Conservation (phyloP, 805 yeast genomes). For the Teunomyces kruisii region DNA sequence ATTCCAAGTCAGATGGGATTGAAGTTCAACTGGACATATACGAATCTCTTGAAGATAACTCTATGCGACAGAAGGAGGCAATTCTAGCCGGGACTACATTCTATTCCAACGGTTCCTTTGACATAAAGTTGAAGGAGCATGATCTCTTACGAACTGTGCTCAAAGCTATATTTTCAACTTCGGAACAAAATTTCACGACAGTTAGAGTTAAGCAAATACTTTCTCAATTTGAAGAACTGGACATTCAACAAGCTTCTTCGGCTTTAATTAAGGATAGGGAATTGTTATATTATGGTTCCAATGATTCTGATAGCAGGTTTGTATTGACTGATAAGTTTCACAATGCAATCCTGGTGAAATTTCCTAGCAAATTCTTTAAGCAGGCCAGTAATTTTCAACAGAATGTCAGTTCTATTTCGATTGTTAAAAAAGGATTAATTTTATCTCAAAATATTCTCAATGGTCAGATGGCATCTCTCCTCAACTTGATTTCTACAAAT, state of each 20-base stretch:
- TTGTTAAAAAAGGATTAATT: constrained; percentile 52
- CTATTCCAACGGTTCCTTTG: constrained; percentile 27
- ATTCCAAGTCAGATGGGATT: constrained; percentile 38
- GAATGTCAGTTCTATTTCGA: constrained; percentile 39
- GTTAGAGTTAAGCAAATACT: constrained; percentile 48
- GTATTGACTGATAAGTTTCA: constrained; percentile 54
- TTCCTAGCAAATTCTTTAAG: constrained; percentile 39
- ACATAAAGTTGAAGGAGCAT: constrained; percentile 11
- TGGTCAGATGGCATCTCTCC: constrained; percentile 60
- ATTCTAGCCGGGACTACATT: constrained; percentile 48
- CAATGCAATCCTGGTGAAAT: constrained; percentile 36
- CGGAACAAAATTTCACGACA: constrained; percentile 46
- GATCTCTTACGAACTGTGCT: constrained; percentile 43
- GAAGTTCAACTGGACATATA: constrained; percentile 19
- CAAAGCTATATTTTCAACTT: constrained; percentile 60
- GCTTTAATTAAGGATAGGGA: constrained; percentile 58
- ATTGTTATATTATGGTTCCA: constrained; percentile 45
- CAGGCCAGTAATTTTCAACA: constrained; percentile 48
- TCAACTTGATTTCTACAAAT: constrained; percentile 49
- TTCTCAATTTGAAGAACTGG: constrained; percentile 42
- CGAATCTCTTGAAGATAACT: constrained; percentile 52
- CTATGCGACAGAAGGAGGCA: constrained; percentile 72
- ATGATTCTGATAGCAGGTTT: constrained; percentile 46
- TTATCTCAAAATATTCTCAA: constrained; percentile 58
- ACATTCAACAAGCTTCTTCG: constrained; percentile 49